Conservation (phyloP, 2,329 filamentous ascomycete genomes). For the Myriangium duriaei region DNA sequence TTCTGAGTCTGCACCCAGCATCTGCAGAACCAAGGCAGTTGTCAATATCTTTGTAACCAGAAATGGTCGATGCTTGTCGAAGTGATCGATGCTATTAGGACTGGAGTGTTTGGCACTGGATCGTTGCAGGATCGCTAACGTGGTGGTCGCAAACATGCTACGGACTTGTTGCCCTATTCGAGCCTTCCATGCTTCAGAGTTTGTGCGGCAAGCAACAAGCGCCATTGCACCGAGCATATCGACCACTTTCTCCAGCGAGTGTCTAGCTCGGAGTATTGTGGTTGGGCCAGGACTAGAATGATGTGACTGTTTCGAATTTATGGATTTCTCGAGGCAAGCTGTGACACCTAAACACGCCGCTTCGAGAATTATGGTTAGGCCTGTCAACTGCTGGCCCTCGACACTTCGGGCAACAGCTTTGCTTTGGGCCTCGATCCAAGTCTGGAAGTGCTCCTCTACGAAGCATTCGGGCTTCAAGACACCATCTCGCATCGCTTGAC, state of each 20-base stretch:
- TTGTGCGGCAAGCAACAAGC: background rate
- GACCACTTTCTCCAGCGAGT: background rate
- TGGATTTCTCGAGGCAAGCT: background rate
- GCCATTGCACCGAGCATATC: background rate
- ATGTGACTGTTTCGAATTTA: no score
- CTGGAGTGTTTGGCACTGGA: no score
- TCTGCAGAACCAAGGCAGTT: background rate
- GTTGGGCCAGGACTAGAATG: no score
- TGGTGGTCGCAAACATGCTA: no score
- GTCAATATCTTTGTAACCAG: slow-evolving; percentile 3
- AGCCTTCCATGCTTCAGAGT: background rate
- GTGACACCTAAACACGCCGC: background rate
- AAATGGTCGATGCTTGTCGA: background rate
- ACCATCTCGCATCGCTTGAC: background rate
- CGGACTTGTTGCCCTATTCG: background rate
- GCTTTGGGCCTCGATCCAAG: background rate
- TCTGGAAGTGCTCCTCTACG: no score
- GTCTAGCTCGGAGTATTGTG: background rate
- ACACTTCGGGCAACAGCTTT: background rate
- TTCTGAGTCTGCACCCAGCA: background rate
- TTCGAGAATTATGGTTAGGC: background rate
- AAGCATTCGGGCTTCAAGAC: no score
- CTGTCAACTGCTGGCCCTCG: background rate
- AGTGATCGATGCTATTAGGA: no score
- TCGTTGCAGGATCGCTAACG: no score